Conservation (phyloP, 2,329 filamentous ascomycete species). For the Chrysoporthe puriensis region DNA sequence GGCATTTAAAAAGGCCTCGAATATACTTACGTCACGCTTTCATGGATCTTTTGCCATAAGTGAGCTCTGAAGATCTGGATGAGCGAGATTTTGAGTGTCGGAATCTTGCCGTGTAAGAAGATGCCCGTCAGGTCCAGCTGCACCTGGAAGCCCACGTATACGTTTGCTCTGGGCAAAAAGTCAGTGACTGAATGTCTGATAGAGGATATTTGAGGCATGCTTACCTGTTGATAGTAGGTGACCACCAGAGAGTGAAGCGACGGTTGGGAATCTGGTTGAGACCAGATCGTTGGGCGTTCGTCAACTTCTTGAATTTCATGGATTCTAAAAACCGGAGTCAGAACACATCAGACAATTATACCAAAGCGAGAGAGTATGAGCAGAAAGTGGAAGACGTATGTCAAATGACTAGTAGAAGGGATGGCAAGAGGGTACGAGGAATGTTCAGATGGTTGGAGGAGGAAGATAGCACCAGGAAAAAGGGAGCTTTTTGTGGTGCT, state of each 20-base stretch:
- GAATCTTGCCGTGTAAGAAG: conserved; percentile 98
- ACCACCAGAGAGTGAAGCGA: conserved; percentile 99
- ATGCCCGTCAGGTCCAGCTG: conserved; percentile 97
- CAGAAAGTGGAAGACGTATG: too few relatives aligned
- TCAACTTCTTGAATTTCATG: conserved; percentile 98
- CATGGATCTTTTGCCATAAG: conserved; percentile 99
- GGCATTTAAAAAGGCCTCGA: not conserved
- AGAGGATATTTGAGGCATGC: not conserved
- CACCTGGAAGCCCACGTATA: conserved; percentile 99
- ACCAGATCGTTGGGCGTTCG: conserved; percentile 78
- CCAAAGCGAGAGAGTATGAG: conserved; percentile 34
- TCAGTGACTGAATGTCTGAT: not conserved
- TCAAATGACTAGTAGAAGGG: too few relatives aligned
- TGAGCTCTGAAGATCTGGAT: conserved; percentile 99
- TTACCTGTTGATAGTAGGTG: conserved; percentile 57
- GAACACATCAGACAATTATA: conserved; percentile 45
- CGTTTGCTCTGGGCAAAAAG: conserved; percentile 71
- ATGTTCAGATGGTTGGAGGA: not conserved
- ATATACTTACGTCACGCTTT: conserved; percentile 59
- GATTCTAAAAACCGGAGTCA: conserved; percentile 59
- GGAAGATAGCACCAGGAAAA: not conserved
- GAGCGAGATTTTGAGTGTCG: conserved; percentile 93
- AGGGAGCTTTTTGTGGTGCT: not conserved
- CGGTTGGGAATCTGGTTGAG: conserved; percentile 98
- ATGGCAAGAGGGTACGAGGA: too few relatives aligned